A percentile compares a stretch with the other conserved stretches of the same genome.
Evolutionary conservation across 2,329 filamentous ascomycete genomes (phyloP).

Genomic region (Aspergillus sp.): DNA sequence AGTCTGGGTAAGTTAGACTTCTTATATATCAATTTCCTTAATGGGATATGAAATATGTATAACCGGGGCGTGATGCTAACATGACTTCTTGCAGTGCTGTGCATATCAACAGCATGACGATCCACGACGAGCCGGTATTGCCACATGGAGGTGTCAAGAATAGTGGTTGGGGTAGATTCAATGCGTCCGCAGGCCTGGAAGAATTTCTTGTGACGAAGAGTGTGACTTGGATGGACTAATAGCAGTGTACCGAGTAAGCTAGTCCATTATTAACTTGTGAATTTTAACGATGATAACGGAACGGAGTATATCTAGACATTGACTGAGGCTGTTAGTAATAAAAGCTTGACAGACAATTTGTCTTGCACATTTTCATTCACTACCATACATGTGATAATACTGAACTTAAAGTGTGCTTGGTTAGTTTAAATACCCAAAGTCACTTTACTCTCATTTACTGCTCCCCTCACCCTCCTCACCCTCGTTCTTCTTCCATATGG

Average conservation of each 20-base stretch:
- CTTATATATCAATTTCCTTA: conserved; percentile 21
- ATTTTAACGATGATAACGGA: neutral
- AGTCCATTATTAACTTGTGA: neutral
- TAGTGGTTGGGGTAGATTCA: conserved; percentile 62
- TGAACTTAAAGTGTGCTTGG: too few species aligned
- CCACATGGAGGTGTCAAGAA: conserved; percentile 65
- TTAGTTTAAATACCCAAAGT: too few species aligned
- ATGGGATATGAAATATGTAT: neutral
- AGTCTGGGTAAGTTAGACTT: conserved; percentile 55
- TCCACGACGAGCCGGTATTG: conserved; percentile 62
- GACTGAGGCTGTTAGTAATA: too few species aligned
- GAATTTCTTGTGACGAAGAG: conserved; percentile 65
- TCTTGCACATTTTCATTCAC: too few species aligned
- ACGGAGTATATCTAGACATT: neutral
- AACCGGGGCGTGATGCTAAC: neutral
- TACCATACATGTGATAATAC: too few species aligned
- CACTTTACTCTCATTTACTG: too few species aligned
- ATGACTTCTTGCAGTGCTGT: conserved; percentile 39
- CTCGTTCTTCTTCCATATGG: too few species aligned
- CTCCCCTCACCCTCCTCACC: too few species aligned
- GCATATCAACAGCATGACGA: conserved; percentile 65
- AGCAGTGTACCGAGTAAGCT: neutral
- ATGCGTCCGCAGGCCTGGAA: conserved; percentile 51
- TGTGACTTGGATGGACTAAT: conserved; percentile 55
- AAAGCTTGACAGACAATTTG: too few species aligned